phyloP scores from a whole-genome alignment of 2,329 filamentous ascomycete genomes.

The Neonectria punicea region DNA sequence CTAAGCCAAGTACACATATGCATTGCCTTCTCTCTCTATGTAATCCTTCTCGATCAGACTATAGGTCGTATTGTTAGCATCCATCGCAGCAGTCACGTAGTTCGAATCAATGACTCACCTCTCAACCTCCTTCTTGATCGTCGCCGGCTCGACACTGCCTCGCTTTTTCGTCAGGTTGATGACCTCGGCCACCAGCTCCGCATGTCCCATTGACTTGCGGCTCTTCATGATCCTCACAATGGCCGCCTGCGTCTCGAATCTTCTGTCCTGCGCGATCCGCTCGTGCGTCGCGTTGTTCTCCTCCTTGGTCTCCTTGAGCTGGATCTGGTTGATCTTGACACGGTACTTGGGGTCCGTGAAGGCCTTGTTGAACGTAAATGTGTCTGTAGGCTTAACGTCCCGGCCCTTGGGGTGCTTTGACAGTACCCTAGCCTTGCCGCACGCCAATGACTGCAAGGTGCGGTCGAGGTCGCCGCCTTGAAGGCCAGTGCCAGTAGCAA shows the following conservation, averaged over 20 bases:
- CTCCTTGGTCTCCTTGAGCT: conserved; percentile 93
- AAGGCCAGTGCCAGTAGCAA: conserved; percentile 79
- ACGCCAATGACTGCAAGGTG: conserved; percentile 94
- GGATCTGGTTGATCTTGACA: conserved; percentile 99
- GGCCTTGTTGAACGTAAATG: conserved; percentile 80
- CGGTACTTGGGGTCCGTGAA: conserved; percentile 87
- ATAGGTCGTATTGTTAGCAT: conserved; percentile 24
- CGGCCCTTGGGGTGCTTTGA: conserved; percentile 85
- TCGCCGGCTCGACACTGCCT: conserved; percentile 83
- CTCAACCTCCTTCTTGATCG: conserved; percentile 98
- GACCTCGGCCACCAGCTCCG: conserved; percentile 89
- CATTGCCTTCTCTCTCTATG: conserved; percentile 79
- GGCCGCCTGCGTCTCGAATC: conserved; percentile 96
- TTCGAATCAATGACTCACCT: conserved; percentile 67
- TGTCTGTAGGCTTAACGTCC: conserved; percentile 82
- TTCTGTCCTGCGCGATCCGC: conserved; percentile 85
- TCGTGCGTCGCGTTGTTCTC: conserved; percentile 96
- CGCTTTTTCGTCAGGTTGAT: conserved; percentile 89
- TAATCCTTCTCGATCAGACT: conserved; percentile 95
- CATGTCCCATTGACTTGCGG: conserved; percentile 85
- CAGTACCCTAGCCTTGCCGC: conserved; percentile 86
- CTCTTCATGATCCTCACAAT: conserved; percentile 98
- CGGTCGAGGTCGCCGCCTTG: conserved; percentile 83
- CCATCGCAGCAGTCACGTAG: background rate
- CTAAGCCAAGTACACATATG: conserved; percentile 77